Conservation (phyloP, 805 yeast genomes). For the Nakazawaea ambrosiae region DNA sequence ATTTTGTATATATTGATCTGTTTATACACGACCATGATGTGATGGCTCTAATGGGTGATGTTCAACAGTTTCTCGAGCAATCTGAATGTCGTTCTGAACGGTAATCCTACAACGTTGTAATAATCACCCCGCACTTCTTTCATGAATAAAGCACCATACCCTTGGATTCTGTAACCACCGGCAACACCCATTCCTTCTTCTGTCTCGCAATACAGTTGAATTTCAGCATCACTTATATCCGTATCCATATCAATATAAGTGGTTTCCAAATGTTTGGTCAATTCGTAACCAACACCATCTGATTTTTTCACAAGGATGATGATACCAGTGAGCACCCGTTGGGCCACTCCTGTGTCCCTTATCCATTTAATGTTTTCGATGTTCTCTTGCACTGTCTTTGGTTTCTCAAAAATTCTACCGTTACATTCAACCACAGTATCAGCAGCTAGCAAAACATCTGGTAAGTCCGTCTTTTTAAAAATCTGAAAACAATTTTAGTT, state of each 20-base stretch:
- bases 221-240: conserved; percentile 42
- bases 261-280: conserved; percentile 17
- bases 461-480: conserved; percentile 6
- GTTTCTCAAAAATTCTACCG: conserved; percentile 72
- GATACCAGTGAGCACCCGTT: conserved; percentile 49
- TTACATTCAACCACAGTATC: conserved; percentile 70
- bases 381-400: conserved; percentile 46
- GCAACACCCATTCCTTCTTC: conserved; percentile 81
- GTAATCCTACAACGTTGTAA: conserved; percentile 83
- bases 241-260: conserved; percentile 32
- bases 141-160: conserved; percentile 60
- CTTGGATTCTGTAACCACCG: conserved; percentile 89
- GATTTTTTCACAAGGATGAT: conserved; percentile 28
- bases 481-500: background rate
- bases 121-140: conserved; percentile 68
- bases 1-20: too few relatives aligned
- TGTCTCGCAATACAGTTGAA: conserved; percentile 55
- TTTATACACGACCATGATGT: too few relatives aligned
- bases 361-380: conserved; percentile 40
- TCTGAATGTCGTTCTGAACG: conserved; percentile 50
- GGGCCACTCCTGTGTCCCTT: conserved; percentile 35
- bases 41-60: background rate
- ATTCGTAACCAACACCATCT: conserved; percentile 13
- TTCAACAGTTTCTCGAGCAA: conserved; percentile 11
- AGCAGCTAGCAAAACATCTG: conserved; percentile 46